Base-by-base conservation (phyloP, 306 rosid genomes). In the Quillaja saponaria region DNA sequence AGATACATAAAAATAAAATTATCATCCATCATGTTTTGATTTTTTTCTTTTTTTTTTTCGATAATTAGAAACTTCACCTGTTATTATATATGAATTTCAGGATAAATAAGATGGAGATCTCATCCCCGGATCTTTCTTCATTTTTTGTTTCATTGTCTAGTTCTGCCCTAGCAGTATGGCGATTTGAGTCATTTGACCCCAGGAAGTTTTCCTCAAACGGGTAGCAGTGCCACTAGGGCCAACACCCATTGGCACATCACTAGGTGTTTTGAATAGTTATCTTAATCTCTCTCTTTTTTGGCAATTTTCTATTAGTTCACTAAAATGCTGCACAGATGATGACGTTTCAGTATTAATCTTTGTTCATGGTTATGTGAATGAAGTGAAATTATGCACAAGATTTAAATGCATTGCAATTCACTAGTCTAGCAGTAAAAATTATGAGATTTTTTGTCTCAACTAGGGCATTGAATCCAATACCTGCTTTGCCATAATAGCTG, bases 401-500 rank as follows among this genome's bases (percentile, higher is more conserved):
- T 19, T 47, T 60, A 67, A 46, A 69, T 44, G 64, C 7, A 55
- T 44, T 54, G 45, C 50, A 34, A 33, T n/a, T 44, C 53, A 34
- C 42, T 67, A 52, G 34, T 6, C 55, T 70, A 42, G 37, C 25
- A 64, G 58, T 45, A n/a, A 48, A 14, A 71, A 66, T 61, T 34
- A 66, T 66, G 58, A 71, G 16, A 61, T 54, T 5, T 66, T n/a
- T 31, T 16, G 41, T 52, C 46, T 19, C 16, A 21, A 49, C 33
- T 51, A 12, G 59, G 61, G 49, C 46, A 10, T n/a, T n/a, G 57
- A 62, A 25, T 51, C 55, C 62, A 63, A 48, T 15, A 91, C 97
- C 97, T 69, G 92, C 88, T 70, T 91, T 91, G 66, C 96, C 98
- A 45, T 81, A 91, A 78, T 69, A 82, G 81, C 84, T 87, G 68